phyloP scores from a whole-genome alignment of 2,329 filamentous ascomycete species.

The Alternaria triticimaculans region DNA sequence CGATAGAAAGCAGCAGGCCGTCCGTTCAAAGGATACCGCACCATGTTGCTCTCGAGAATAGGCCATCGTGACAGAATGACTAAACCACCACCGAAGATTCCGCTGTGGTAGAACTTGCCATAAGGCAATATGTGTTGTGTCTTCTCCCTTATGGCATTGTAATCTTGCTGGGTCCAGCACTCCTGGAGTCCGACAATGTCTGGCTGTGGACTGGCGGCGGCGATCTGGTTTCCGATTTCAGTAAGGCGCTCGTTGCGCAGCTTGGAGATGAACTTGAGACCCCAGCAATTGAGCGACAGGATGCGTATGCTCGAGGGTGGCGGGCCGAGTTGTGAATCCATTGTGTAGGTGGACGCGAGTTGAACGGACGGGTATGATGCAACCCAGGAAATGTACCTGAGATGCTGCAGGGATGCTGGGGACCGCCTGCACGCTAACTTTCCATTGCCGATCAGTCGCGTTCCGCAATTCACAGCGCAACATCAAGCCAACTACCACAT shows the following conservation, averaged over 20 bases:
- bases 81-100: conserved; percentile 86
- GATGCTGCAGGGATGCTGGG: conserved; percentile 18
- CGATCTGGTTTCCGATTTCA: conserved; percentile 84
- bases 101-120: conserved; percentile 91
- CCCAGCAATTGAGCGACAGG: conserved; percentile 96
- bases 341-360: conserved; percentile 12
- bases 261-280: conserved; percentile 83
- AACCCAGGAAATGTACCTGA: conserved; percentile 18
- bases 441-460: conserved; percentile 15
- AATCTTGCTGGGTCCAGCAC: conserved; percentile 90
- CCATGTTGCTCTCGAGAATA: conserved; percentile 87
- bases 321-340: conserved; percentile 24
- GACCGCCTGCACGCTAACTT: conserved; percentile 13
- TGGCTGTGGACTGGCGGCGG: conserved; percentile 69
- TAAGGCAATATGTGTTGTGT: conserved; percentile 80
- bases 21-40: conserved; percentile 87
- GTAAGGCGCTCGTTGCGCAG: conserved; percentile 77
- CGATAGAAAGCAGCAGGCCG: conserved; percentile 91
- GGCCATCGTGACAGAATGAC: conserved; percentile 92
- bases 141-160: conserved; percentile 74
- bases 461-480: conserved; percentile 10
- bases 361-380: conserved; percentile 15
- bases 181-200: conserved; percentile 94
- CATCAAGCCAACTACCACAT: background rate
- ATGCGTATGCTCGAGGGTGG: conserved; percentile 69